These are phyloP conservation scores for Ceratocystis destructans DNA, from an alignment of 2,329 filamentous ascomycete species.

Conservation along the genomic window DNA sequence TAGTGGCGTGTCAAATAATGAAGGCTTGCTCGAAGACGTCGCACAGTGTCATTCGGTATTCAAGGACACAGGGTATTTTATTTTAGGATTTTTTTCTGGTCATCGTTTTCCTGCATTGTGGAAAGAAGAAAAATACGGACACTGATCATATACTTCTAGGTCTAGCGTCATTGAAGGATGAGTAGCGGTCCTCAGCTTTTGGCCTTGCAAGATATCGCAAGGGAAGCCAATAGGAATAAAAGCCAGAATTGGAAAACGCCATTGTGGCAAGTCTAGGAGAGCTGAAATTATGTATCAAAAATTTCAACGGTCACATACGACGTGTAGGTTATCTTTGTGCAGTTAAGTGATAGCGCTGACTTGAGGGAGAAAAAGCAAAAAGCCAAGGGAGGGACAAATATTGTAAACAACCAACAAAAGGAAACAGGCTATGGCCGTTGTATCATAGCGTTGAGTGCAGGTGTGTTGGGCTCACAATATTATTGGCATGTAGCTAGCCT, in stretches of 20 bases:
- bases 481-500: background rate
- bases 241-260: background rate
- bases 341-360: background rate
- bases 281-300: conserved; percentile 20
- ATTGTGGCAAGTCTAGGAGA: background rate
- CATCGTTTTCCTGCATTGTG: background rate
- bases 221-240: background rate
- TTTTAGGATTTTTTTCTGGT: too few species aligned
- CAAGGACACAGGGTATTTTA: background rate
- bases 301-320: background rate
- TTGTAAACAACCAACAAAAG: background rate
- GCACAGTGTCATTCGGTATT: conserved; percentile 1
- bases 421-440: background rate
- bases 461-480: background rate
- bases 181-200: background rate
- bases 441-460: background rate
- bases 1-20: background rate
- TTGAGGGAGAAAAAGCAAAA: background rate
- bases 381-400: background rate
- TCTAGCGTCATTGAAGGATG: background rate
- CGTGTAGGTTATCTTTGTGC: too few species aligned
- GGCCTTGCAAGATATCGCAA: background rate
- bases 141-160: background rate
- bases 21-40: background rate
- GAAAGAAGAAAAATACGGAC: background rate